Base-by-base conservation (phyloP, 345 rosid genomes). In the Acer negundo region DNA sequence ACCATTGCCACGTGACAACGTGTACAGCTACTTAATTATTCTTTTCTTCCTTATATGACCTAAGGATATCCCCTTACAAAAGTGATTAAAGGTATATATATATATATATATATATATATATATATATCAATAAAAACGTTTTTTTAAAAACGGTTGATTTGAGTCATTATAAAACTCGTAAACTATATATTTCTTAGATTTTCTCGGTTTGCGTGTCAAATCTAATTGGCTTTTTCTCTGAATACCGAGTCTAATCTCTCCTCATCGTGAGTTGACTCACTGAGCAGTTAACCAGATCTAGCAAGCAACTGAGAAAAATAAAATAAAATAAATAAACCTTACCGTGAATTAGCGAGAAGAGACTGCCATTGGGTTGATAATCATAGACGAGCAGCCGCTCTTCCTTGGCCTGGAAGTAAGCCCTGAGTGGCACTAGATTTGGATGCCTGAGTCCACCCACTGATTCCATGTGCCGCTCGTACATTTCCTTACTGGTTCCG, bases 401-500 rank as follows among this genome's bases (percentile, higher is more conserved):
- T 75, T 92, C 93, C 67, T 81, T 86, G 10, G 97, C 98, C 75
- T 95, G 99, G 22, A 93, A 91, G 82, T 88, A 91, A 19, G 97
- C 93, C 49, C 98, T 84, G 35, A 95, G 88, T 4, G 99, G 98
- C 44, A 95, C 99, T 80, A 95, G 77, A 82, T 93, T 95, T 0
- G 99, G 99, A 80, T 95, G 99, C 70, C 93, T 85, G 26, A 95
- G 90, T 12, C 93, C 96, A 20, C 99, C 99, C 10, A 95, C 98
- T 23, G 99, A 88, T 85, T 88, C 99, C 99, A 95, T 95, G 81
- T 95, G 99, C 71, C 74, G 88, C 86, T 92, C 94, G 47, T 89
- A 95, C 13, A 47, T 78, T 13, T 90, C 97, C 74, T 83, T 87
- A 46, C 88, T 84, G 42, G 88, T 83, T 64, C 87, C 87, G 1